Percentiles rank a stretch among this genome's conserved stretches.
phyloP scores from a whole-genome alignment of 2,329 filamentous ascomycete species.

The Botryosphaeria dothidea region DNA sequence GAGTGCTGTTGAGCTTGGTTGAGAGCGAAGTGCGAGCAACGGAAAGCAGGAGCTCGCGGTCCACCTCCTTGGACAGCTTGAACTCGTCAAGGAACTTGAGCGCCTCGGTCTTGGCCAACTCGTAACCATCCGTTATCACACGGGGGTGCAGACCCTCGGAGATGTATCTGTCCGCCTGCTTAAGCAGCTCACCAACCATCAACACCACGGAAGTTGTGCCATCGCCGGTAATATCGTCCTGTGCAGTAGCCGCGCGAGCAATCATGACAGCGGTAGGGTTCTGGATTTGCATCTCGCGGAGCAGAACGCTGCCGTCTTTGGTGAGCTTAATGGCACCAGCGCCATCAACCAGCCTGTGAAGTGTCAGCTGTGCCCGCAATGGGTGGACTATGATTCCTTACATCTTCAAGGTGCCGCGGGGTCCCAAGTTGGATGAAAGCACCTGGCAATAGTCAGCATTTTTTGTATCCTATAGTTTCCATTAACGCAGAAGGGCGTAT shows the following conservation, averaged over 20 bases:
- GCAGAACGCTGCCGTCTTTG: slow-evolving; percentile 91
- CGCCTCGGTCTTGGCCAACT: slow-evolving; percentile 91
- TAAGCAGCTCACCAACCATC: slow-evolving; percentile 92
- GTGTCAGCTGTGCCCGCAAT: slow-evolving; percentile 29
- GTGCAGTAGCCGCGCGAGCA: slow-evolving; percentile 83
- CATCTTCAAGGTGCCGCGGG: slow-evolving; percentile 96
- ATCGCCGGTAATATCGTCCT: slow-evolving; percentile 98
- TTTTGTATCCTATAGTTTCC: not conserved
- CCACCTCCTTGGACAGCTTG: slow-evolving; percentile 84
- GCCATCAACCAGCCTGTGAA: slow-evolving; percentile 60
- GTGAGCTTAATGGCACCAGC: slow-evolving; percentile 88
- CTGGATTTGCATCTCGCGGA: slow-evolving; percentile 86
- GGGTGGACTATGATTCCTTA: slow-evolving; percentile 55
- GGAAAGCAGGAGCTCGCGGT: slow-evolving; percentile 88
- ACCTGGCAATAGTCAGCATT: slow-evolving; percentile 66
- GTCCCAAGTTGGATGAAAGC: slow-evolving; percentile 92
- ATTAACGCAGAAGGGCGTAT: slow-evolving; percentile 37
- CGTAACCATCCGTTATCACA: slow-evolving; percentile 96
- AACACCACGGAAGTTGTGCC: slow-evolving; percentile 96
- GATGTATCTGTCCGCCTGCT: slow-evolving; percentile 96
- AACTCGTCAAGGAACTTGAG: slow-evolving; percentile 95
- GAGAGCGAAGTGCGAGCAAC: slow-evolving; percentile 93
- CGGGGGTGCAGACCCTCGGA: slow-evolving; percentile 94
- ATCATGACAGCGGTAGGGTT: slow-evolving; percentile 92
- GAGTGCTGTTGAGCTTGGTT: slow-evolving; percentile 87